phyloP scores from a whole-genome alignment of 2,329 filamentous ascomycete genomes.

The Microdochium bolleyi region DNA sequence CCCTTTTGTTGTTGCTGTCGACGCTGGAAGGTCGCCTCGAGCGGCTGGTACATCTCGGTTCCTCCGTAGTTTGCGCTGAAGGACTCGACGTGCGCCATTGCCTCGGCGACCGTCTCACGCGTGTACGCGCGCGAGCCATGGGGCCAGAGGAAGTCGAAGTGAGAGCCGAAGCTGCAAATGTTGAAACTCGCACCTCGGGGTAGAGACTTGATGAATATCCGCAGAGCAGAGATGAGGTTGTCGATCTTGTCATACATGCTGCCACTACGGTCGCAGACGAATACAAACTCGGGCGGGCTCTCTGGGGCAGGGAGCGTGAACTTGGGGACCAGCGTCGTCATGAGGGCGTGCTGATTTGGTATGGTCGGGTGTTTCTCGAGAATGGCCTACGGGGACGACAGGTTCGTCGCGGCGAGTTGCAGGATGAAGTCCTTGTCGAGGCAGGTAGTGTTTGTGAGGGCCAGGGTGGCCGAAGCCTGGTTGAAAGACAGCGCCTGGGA shows the following conservation, averaged over 20 bases:
- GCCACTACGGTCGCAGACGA: constrained; percentile 64
- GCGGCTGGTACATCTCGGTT: constrained; percentile 40
- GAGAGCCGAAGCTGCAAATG: constrained; percentile 57
- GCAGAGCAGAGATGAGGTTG: constrained; percentile 46
- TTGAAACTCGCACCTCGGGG: constrained; percentile 60
- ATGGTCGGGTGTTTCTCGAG: constrained; percentile 58
- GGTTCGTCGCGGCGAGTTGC: constrained; percentile 52
- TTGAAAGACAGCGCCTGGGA: constrained; percentile 40
- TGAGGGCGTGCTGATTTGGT: constrained; percentile 55
- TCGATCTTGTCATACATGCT: constrained; percentile 51
- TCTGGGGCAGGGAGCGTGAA: constrained; percentile 44
- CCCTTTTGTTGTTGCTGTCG: constrained; percentile 22
- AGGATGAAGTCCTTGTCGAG: constrained; percentile 61
- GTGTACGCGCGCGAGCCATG: constrained; percentile 35
- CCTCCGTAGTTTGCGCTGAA: constrained; percentile 43
- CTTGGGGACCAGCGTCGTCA: constrained; percentile 63
- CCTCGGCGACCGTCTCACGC: constrained; percentile 31
- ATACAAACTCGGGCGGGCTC: constrained; percentile 53
- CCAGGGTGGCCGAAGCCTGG: constrained; percentile 54
- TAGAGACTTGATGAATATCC: constrained; percentile 58
- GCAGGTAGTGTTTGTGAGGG: constrained; percentile 35
- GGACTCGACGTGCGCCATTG: constrained; percentile 28
- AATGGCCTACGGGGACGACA: constrained; percentile 53
- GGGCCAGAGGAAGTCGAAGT: constrained; percentile 35
- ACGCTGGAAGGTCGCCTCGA: constrained; percentile 32